phyloP scores from a whole-genome alignment of 177 flowering plant species.

The Tripterygium wilfordii region DNA sequence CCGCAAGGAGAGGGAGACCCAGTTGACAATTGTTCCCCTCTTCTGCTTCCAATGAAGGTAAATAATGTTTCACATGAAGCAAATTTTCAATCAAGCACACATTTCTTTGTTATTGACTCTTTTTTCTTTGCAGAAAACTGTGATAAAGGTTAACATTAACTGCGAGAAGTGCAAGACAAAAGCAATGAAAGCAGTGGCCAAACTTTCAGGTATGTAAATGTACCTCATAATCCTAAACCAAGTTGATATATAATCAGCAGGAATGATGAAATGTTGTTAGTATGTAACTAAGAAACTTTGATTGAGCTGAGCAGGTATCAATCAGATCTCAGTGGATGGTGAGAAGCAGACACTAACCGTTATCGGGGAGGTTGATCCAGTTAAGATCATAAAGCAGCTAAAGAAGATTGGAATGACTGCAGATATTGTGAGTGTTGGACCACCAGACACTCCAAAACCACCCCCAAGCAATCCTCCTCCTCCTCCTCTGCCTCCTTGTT shows the following conservation, averaged over 20 bases:
- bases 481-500: no score
- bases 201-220: neutral
- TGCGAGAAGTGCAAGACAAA: neutral
- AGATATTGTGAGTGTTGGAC: neutral
- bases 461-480: no score
- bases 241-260: no score
- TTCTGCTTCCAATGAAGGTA: no score
- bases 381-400: neutral
- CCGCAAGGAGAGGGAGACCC: no score
- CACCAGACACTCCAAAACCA: neutral
- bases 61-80: no score
- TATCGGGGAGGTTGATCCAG: neutral
- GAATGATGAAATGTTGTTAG: no score
- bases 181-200: neutral
- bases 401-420: neutral
- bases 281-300: no score
- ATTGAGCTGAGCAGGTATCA: neutral
- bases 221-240: no score
- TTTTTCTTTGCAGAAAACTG: neutral
- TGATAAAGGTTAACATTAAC: neutral
- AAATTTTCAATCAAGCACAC: no score
- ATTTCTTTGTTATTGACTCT: no score
- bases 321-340: neutral
- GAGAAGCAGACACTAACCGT: neutral
- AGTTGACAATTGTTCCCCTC: no score